These are phyloP conservation scores for Ambrosiella beaveri DNA, from an alignment of 2,329 filamentous ascomycete genomes.

Conservation along the genomic window DNA sequence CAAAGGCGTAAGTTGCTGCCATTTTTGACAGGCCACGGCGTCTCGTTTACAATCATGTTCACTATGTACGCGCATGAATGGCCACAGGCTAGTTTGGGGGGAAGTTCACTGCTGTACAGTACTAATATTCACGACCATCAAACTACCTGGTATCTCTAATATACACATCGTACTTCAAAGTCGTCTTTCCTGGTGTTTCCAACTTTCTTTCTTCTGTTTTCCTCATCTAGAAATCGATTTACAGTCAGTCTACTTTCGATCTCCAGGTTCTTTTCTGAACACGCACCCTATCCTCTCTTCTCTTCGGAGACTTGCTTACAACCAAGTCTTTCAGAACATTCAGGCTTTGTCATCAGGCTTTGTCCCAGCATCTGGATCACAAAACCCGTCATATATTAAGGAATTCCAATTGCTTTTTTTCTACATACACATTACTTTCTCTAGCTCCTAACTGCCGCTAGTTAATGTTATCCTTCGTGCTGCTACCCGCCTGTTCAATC, in stretches of 20 bases:
- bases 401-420: too few species aligned
- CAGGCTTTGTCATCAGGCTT: background rate
- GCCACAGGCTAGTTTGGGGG: background rate
- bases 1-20: background rate
- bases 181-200: background rate
- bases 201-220: background rate
- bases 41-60: background rate
- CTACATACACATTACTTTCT: background rate
- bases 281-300: background rate
- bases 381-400: too few species aligned
- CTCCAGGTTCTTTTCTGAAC: slow-evolving; percentile 1
- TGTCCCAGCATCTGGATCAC: background rate
- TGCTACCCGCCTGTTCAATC: background rate
- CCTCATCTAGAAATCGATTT: background rate
- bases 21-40: background rate
- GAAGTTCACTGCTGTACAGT: background rate
- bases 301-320: slow-evolving; percentile 4
- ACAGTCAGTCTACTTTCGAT: slow-evolving; percentile 1
- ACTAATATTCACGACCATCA: background rate
- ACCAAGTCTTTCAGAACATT: slow-evolving; percentile 4
- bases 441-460: slow-evolving; percentile 10
- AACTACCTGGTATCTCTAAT: background rate
- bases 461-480: background rate
- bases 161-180: background rate
- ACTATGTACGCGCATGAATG: background rate